Conservation (phyloP, 2,329 filamentous ascomycete species). For the Pyrenophora tritici-repentis region DNA sequence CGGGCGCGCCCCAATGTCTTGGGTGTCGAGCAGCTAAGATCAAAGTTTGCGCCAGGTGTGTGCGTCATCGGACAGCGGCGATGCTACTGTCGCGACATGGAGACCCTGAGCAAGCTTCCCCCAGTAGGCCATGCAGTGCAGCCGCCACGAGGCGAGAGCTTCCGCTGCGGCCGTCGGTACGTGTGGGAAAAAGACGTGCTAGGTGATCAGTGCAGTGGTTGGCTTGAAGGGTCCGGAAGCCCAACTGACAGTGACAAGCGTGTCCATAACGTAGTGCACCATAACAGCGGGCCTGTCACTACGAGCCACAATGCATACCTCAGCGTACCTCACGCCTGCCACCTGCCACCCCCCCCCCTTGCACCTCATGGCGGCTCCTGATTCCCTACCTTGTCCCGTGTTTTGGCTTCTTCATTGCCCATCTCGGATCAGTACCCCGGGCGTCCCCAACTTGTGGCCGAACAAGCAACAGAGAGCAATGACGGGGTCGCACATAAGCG, state of each 20-base stretch:
- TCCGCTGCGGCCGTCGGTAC: conserved; percentile 22
- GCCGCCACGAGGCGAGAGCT: conserved; percentile 16
- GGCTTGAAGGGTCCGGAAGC: conserved; percentile 32
- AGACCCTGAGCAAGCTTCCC: conserved; percentile 26
- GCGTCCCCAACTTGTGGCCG: conserved; percentile 9
- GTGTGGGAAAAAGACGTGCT: conserved; percentile 17
- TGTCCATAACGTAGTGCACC: conserved; percentile 27
- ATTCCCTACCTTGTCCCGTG: background rate
- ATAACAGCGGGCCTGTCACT: conserved; percentile 38
- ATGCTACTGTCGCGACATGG: conserved; percentile 18
- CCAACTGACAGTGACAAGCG: conserved; percentile 42
- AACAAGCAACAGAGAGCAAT: conserved; percentile 12
- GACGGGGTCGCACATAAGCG: conserved; percentile 19
- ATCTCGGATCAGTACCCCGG: background rate
- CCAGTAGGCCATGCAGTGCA: conserved; percentile 14
- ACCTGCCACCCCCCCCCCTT: too few species aligned
- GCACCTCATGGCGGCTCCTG: too few species aligned
- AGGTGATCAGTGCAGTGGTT: conserved; percentile 27
- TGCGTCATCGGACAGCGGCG: conserved; percentile 11
- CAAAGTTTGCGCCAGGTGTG: conserved; percentile 15
- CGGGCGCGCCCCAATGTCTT: conserved; percentile 17
- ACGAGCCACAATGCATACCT: conserved; percentile 37
- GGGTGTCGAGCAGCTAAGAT: too few species aligned
- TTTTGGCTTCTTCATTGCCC: background rate
- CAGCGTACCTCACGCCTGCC: too few species aligned